These are phyloP conservation scores for Puccinia horiana DNA, from an alignment of 1,284 basidiomycete species.

Conservation along the genomic window DNA sequence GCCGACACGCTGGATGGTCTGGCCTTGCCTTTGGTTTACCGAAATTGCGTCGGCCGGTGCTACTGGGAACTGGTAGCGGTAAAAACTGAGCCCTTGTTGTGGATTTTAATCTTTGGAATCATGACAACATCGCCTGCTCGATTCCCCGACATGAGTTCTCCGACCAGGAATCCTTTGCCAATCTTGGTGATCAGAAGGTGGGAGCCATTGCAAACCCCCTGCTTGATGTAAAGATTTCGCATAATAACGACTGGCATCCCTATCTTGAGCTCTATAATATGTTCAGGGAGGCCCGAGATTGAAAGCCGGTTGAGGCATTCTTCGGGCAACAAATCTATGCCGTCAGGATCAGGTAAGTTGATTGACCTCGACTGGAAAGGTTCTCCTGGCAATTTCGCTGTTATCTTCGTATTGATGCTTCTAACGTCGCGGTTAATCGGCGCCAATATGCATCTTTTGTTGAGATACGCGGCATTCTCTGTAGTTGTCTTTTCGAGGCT, in stretches of 20 bases:
- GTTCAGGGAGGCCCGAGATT: too few species aligned
- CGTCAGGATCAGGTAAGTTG: background rate
- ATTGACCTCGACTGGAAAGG: background rate
- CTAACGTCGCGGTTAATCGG: background rate
- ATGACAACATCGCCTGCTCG: background rate
- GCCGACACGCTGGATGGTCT: too few species aligned
- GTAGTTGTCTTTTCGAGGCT: background rate
- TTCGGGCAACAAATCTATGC: background rate
- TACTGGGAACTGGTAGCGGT: background rate
- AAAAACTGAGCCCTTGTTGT: background rate
- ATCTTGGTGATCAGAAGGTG: background rate
- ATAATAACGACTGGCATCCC: too few species aligned
- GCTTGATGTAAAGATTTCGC: background rate
- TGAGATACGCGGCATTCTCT: background rate
- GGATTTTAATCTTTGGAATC: background rate
- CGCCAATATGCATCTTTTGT: background rate
- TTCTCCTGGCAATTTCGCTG: background rate
- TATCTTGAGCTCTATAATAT: too few species aligned
- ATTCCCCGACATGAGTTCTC: background rate
- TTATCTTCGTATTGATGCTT: background rate
- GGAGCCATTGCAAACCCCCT: conserved; percentile 10
- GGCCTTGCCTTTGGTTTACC: too few species aligned
- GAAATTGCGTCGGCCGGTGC: too few species aligned
- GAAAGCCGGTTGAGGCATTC: background rate
- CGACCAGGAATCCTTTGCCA: background rate